Base-by-base conservation (phyloP, 352 stramenopile species). In the Phytophthora agathidicida region DNA sequence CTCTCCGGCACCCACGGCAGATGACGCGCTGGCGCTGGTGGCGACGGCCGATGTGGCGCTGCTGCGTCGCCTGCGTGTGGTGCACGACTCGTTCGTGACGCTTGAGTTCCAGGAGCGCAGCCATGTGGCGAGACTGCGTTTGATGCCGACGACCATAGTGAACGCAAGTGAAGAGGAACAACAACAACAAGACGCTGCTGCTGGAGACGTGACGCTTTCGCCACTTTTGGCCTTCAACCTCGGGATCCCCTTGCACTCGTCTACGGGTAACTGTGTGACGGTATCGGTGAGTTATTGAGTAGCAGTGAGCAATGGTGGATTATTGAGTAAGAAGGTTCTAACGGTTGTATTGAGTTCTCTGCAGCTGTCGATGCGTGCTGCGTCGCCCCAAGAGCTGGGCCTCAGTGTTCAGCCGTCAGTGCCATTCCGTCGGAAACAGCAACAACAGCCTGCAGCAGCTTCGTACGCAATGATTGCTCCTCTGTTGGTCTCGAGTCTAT, bases 161-260 rank as follows among this genome's bases (percentile, higher is more conserved):
- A 43, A 38, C 13, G 54, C 42, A 30, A 51, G 33, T 43, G 19
- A 38, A 43, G 20, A 56, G 3, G n/a, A 30, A 3, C 19, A 55
- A 27, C 47, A 51, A 3, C 26, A 41, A 19, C 9, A 16, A 2
- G 9, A 16, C 14, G 46, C 35, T 11, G 49, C 43, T 10, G 31
- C 27, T 5, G 60, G 31, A 4, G 57, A 75, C 41, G 46, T 89
- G 13, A 71, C 71, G 30, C 56, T 91, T n/a, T 76, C 84, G 9
- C 80, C 81, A n/a, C 64, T 93, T 42, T 44, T 93, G 28, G 84
- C 84, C 14, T 91, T 91, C 63, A 93, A 93, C 31, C 71, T 93
- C 37, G 79, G 78, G 0, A 74, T 93, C 38, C 48, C 62, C 9
- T 57, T 88, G 27, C 64, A 83, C 33, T 56, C 75, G 5, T 48